Evolutionary conservation across 2,329 filamentous ascomycete species (phyloP), one percentile per base, ranked within the genome.

Genomic region (Penicillium sp.): DNA sequence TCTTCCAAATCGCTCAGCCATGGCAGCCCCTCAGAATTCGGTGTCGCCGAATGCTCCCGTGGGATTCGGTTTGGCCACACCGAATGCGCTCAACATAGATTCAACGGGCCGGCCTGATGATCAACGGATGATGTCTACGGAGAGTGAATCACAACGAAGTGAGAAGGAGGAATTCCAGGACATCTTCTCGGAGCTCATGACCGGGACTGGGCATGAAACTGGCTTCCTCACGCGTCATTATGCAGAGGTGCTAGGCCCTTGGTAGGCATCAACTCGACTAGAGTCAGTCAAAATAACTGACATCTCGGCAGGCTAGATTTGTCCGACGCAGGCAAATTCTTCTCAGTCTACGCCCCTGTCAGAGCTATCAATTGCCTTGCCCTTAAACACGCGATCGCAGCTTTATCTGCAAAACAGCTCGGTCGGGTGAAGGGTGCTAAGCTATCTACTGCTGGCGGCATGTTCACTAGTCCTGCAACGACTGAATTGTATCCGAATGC

Each of bases 401-500:
- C 66, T 4, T 41, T 68, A 4, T 58, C 66, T 19, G 65, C 67
- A n/a, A 69, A 68, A 36, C 67, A 69, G 26, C 57, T 69, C 13
- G 59, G 50, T 3, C 51, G 56, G 27, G 54, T 64, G 26, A 64
- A 64, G 36, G 63, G 62, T 0, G 46, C 42, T 16, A 63, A 48
- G 17, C 43, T 47, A 14, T 32, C 46, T 5, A 36, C 34, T 2
- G 42, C 39, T 5, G 51, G 50, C 9, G 58, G 53, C 2, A 53
- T 63, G 39, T 57, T 54, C 15, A 59, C 59, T 1, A 58, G 53
- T 10, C 73, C 74, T 39, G 70, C 76, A 9, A 67, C 67, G 2
- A 77, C 76, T 64, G 75, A 80, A 53, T 54, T 70, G 2, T 76
- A 75, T 47, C 72, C 75, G 11, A 72, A 74, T 34, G 58, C 67